Base-by-base conservation (phyloP, 805 yeast genomes). In the Lachancea quebecensis region DNA sequence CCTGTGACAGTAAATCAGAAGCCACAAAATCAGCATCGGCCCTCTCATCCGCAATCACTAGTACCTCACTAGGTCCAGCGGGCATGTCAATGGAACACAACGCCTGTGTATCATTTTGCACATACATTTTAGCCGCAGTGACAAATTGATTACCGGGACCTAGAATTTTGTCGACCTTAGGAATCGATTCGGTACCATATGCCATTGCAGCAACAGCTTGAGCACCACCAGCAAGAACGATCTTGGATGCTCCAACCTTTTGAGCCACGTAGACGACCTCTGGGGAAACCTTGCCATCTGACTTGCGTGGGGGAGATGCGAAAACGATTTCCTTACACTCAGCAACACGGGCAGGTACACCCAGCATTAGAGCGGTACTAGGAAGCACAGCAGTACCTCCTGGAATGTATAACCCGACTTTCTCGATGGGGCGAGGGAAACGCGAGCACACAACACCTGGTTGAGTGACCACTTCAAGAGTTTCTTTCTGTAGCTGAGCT, bases 81-180 rank as follows among this genome's bases (percentile, higher is more conserved):
- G 99, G 99, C 98, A 93, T 91, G 66, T 93, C 99, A 55, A 93
- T 93, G 14, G 96, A 85, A 62, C 96, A 93, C 59, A 90, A 71
- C 7, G 99, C 98, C 51, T 82, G 83, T 1, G 96, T 85, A 62
- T 93, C 99, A 60, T 93, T 95, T 58, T 91, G 93, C 42, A 95
- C 93, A 62, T 84, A 72, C 99, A 93, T 93, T 74, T 93, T 93
- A 36, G 99, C 99, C 36, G 99, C 98, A 15, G 99, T 93, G 43
- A 93, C 99, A 64, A 93, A 93, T 71, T 93, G 99, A 70, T 93
- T 93, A 49, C 99, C 99, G 18, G 99, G 99, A 39, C 99, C 99
- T 65, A 93, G 75, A 50, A 93, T 90, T 75, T 93, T 93, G 68
- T 93, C 97, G 61, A 91, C 91, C 68, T 93, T 93, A 42, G 95